Percentiles rank a stretch among this genome's conserved stretches.
These are phyloP conservation scores for Hansfordia pulvinata DNA, from an alignment of 2,329 filamentous ascomycete genomes.

Conservation along the genomic window DNA sequence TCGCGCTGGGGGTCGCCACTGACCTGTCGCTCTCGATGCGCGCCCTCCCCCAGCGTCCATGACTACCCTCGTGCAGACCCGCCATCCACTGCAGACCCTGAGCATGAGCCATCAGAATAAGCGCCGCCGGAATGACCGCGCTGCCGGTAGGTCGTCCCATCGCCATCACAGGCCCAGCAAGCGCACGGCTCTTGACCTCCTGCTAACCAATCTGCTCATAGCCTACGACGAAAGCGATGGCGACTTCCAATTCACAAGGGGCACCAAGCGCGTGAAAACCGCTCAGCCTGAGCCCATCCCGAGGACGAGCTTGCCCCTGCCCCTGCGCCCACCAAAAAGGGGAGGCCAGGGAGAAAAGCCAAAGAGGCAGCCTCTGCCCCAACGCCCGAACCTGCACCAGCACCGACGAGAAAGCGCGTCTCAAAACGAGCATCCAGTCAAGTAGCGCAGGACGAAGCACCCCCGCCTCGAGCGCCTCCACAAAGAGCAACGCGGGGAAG, in stretches of 20 bases:
- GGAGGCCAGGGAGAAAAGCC: no score
- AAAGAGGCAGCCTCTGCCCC: no score
- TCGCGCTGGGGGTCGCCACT: no score
- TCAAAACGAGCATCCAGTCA: constrained; percentile 21
- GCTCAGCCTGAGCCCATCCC: constrained; percentile 27
- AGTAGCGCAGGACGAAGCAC: constrained; percentile 9
- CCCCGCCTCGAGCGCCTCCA: constrained; percentile 16
- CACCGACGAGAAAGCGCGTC: constrained; percentile 23
- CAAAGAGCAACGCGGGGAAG: constrained; percentile 28
- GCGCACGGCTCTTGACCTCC: constrained; percentile 3
- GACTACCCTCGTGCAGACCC: constrained; percentile 55
- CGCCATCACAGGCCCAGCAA: constrained; percentile 1
- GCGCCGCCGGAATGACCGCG: constrained; percentile 49
- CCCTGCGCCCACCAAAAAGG: constrained; percentile 17
- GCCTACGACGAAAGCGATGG: constrained; percentile 63
- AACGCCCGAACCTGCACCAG: constrained; percentile 18
- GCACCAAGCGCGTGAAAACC: constrained; percentile 50
- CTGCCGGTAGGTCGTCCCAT: constrained; percentile 37
- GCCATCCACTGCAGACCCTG: constrained; percentile 51
- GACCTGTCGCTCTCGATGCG: constrained; percentile 10
- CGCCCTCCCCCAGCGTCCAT: constrained; percentile 39
- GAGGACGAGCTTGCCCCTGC: constrained; percentile 24
- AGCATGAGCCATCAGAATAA: constrained; percentile 54
- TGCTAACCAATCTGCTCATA: constrained; percentile 7
- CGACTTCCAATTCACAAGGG: constrained; percentile 63